Evolutionary conservation across 192 early-diverging fungal species (phyloP).

Genomic region (Physocladia obscura): DNA sequence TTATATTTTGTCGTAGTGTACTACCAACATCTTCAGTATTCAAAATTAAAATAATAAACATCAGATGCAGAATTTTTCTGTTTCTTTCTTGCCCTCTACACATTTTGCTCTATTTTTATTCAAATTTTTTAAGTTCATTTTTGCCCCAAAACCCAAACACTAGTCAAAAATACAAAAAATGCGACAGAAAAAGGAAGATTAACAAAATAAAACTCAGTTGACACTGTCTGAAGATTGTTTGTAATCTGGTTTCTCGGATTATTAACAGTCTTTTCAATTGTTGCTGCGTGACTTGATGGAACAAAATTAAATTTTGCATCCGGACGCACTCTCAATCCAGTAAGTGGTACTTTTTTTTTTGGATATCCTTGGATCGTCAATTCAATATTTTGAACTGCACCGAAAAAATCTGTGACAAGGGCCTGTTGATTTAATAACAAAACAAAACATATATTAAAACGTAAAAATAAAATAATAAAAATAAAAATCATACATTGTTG

Average conservation of each 20-base stretch:
- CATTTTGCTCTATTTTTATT: too few species aligned
- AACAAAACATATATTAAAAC: background rate
- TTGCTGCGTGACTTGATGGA: too few species aligned
- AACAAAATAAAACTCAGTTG: background rate
- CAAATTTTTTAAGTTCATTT: background rate
- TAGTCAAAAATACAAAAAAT: background rate
- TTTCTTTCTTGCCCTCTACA: too few species aligned
- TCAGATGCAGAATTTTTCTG: too few species aligned
- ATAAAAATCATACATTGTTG: slow-evolving; percentile 76
- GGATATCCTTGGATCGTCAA: slow-evolving; percentile 53
- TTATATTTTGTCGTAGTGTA: too few species aligned
- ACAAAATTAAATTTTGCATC: background rate
- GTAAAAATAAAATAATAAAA: background rate
- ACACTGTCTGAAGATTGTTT: background rate
- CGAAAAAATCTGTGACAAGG: slow-evolving; percentile 93
- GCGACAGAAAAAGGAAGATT: slow-evolving; percentile 7
- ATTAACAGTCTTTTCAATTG: background rate
- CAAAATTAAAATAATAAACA: too few species aligned
- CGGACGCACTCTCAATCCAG: background rate
- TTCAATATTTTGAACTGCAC: slow-evolving; percentile 88
- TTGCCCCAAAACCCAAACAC: background rate
- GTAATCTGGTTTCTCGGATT: background rate
- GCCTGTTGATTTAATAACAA: slow-evolving; percentile 37
- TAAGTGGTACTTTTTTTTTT: background rate
- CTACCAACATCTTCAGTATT: too few species aligned